Evolutionary conservation across 176 grass and related monocot species (phyloP).

Genomic region (Pontederia crassipes): DNA sequence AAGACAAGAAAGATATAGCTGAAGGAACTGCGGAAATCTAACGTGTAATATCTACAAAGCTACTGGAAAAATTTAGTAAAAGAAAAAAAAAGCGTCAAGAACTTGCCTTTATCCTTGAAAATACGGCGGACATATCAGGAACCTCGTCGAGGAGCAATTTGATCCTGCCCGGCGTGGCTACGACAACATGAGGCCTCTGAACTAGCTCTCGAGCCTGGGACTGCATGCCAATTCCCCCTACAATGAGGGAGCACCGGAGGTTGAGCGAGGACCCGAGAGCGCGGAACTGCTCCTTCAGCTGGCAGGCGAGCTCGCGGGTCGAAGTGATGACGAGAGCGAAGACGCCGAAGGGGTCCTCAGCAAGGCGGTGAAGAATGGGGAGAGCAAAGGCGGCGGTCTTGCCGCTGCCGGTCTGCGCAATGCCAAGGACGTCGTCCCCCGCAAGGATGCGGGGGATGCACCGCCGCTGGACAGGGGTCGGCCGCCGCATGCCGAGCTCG

Average conservation of each 20-base stretch:
- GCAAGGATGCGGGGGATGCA: constrained; percentile 82
- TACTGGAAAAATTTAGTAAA: too few relatives aligned
- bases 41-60: neutral
- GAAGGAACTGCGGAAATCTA: neutral
- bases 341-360: constrained; percentile 65
- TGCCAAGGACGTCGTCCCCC: constrained; percentile 66
- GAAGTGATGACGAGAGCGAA: constrained; percentile 68
- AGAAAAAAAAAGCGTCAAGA: neutral
- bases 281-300: constrained; percentile 87
- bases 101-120: constrained; percentile 60
- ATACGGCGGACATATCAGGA: constrained; percentile 67
- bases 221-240: constrained; percentile 70
- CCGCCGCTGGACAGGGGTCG: constrained; percentile 61
- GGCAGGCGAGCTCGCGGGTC: constrained; percentile 71
- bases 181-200: constrained; percentile 59
- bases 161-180: constrained; percentile 82
- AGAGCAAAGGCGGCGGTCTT: constrained; percentile 86
- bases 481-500: constrained; percentile 41
- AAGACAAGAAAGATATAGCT: too few relatives aligned
- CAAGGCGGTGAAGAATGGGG: constrained; percentile 71
- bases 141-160: constrained; percentile 55
- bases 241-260: constrained; percentile 60
- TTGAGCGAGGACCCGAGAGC: constrained; percentile 70
- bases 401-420: constrained; percentile 82
- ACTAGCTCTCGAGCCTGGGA: constrained; percentile 64